Evolutionary conservation across 2,329 filamentous ascomycete species (phyloP).

Genomic region (Simplicillium aogashimaense): DNA sequence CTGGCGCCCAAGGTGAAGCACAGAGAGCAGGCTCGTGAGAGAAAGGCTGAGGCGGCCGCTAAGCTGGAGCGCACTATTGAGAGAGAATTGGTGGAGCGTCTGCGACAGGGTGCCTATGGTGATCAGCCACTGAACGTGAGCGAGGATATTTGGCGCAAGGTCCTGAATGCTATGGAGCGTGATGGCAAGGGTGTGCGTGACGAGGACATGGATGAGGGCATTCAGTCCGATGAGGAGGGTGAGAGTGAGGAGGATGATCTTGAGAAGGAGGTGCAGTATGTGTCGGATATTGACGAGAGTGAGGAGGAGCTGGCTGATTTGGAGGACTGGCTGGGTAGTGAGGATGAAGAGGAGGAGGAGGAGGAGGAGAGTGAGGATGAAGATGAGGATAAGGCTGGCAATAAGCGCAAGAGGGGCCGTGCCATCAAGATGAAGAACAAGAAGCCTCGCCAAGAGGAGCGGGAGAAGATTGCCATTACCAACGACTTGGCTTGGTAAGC

Average conservation of each 20-base stretch:
- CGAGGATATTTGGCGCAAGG: slow-evolving; percentile 94
- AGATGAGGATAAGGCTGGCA: slow-evolving; percentile 43
- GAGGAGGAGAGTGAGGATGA: slow-evolving; percentile 50
- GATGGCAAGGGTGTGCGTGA: slow-evolving; percentile 75
- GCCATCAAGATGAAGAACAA: slow-evolving; percentile 36
- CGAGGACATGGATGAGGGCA: slow-evolving; percentile 79
- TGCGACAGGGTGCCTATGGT: slow-evolving; percentile 88
- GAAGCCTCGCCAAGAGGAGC: slow-evolving; percentile 49
- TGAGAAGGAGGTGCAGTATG: slow-evolving; percentile 78
- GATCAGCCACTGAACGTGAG: slow-evolving; percentile 92
- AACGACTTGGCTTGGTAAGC: slow-evolving; percentile 31
- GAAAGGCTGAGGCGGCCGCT: slow-evolving; percentile 71
- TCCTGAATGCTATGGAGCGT: slow-evolving; percentile 80
- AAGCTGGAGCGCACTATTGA: slow-evolving; percentile 96
- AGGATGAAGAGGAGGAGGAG: slow-evolving; percentile 47
- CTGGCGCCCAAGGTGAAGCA: slow-evolving; percentile 81
- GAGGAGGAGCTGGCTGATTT: slow-evolving; percentile 72
- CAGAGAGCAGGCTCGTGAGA: slow-evolving; percentile 65
- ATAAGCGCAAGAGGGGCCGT: slow-evolving; percentile 42
- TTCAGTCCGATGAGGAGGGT: slow-evolving; percentile 64
- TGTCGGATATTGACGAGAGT: slow-evolving; percentile 80
- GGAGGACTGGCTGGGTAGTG: slow-evolving; percentile 86
- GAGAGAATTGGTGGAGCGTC: slow-evolving; percentile 81
- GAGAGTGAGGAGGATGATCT: slow-evolving; percentile 65
- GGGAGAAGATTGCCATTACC: slow-evolving; percentile 36